These are phyloP conservation scores for Chlamydomonas asymmetrica DNA, from an alignment of 139 green algal species.

Conservation along the genomic window DNA sequence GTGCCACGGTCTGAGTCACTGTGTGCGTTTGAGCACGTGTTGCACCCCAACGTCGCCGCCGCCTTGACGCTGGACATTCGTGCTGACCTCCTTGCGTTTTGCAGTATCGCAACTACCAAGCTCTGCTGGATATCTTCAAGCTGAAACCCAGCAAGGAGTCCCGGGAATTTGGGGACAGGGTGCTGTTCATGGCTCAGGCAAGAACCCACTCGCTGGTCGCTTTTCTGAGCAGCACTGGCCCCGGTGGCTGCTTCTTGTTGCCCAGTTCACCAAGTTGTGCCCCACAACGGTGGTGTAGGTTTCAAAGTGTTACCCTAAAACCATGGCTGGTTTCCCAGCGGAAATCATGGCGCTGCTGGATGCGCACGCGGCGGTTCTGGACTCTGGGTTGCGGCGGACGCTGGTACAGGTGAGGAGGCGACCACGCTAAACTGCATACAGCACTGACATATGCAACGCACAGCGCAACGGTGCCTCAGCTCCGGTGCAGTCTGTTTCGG, in stretches of 20 bases:
- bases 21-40: too few species aligned
- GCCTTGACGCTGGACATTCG: not conserved
- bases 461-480: too few species aligned
- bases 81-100: not conserved
- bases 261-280: too few species aligned
- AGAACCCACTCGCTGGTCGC: too few species aligned
- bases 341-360: constrained; percentile 89
- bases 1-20: too few species aligned
- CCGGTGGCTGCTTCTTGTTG: too few species aligned
- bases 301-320: constrained; percentile 70
- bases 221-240: too few species aligned
- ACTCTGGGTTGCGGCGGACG: constrained; percentile 63
- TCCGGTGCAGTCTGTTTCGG: too few species aligned
- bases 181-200: constrained; percentile 93
- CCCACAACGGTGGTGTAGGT: too few species aligned
- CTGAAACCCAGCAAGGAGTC: constrained; percentile 80
- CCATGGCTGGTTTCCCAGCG: constrained; percentile 62
- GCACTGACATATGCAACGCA: too few species aligned
- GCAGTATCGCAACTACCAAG: constrained; percentile 86
- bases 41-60: not conserved
- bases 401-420: constrained; percentile 81
- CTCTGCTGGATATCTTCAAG: constrained; percentile 81
- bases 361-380: constrained; percentile 70
- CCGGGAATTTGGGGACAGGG: constrained; percentile 84
- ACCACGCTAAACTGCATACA: too few species aligned